Evolutionary conservation across 1,284 basidiomycete genomes (phyloP), one percentile per base, ranked within the genome.

Genomic region (Trametes sp.): DNA sequence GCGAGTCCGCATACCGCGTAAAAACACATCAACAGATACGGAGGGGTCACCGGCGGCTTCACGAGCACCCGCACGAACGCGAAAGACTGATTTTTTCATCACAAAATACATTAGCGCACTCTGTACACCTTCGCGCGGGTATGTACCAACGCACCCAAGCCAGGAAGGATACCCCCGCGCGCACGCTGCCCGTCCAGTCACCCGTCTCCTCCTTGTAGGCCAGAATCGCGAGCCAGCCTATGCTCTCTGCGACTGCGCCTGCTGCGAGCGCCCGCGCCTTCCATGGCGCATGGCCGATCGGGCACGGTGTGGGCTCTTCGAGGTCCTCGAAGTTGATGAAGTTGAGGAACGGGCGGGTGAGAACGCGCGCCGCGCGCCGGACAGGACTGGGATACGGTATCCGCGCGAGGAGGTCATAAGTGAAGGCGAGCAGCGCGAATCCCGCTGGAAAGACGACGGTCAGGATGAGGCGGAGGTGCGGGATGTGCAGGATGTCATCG

Each of bases 291-390:
- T 71, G 66, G 38, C 64, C 55, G 14, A 74, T 65, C 45, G 69
- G 63, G 44, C 75, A 71, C 24, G 72, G 74, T 0, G 74, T 71
- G 10, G 79, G 74, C 53, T 80, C 82, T 41, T 78, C 76, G 21
- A 87, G 74, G 73, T 87, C 86, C 54, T 84, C 78, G 6, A 83
- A 70, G 9, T 77, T 75, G 57, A 88, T 70, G 68, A 88, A 88
- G 72, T 83, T 82, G 23, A 73, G 73, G 69, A 87, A 86, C 1
- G 85, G 85, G 35, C 76, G 73, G 42, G 73, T 72, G 42, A 83
- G 53, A n/a, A 56, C 65, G 45, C 60, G 67, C 62, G 75, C 75
- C 48, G 70, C 31, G 29, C 60, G 66, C 51, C 67, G 70, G 13
- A 82, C 28, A 21, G 64, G 36, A 59, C 73, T 75, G 28, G 79